A percentile compares a stretch with the other conserved stretches of the same genome.
phyloP scores from a whole-genome alignment of 2,329 filamentous ascomycete genomes.

The Chaetomiaceae sp. region DNA sequence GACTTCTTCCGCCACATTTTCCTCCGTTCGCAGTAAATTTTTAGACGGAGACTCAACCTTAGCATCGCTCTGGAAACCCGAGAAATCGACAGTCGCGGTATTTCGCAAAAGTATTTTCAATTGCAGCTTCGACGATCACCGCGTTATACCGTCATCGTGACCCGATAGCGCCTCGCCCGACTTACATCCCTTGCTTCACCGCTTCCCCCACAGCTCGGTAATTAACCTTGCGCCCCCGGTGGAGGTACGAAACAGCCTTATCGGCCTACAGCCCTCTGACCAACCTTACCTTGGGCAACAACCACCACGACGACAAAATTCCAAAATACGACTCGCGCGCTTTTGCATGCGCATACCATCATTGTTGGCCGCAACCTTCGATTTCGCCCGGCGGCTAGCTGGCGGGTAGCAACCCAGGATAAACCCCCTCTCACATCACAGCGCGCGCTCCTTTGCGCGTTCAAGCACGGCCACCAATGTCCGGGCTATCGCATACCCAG shows the following conservation, averaged over 20 bases:
- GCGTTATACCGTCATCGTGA: slow-evolving; percentile 8
- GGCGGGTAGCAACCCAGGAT: not conserved
- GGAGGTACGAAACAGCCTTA: slow-evolving; percentile 18
- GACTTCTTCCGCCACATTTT: slow-evolving; percentile 15
- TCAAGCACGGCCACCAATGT: slow-evolving; percentile 44
- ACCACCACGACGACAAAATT: not conserved
- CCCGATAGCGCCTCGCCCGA: slow-evolving; percentile 9
- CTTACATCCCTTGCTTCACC: slow-evolving; percentile 17
- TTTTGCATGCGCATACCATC: not conserved
- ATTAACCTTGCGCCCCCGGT: slow-evolving; percentile 14
- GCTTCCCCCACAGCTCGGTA: slow-evolving; percentile 15
- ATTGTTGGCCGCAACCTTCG: not conserved
- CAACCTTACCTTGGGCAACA: not conserved
- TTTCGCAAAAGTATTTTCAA: slow-evolving; percentile 1
- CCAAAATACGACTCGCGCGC: not conserved
- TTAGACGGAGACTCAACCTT: not conserved
- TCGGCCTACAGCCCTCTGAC: slow-evolving; percentile 1
- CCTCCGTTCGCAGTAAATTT: not conserved
- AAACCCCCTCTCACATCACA: slow-evolving; percentile 4
- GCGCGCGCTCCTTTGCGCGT: slow-evolving; percentile 13
- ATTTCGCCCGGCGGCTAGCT: slow-evolving; percentile 3
- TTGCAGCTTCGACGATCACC: slow-evolving; percentile 3
- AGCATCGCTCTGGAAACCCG: not conserved
- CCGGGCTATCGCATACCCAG: slow-evolving; percentile 47
- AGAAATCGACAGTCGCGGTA: not conserved